Percentiles rank a stretch among this genome's conserved stretches.
These are phyloP conservation scores for Beauveria australis DNA, from an alignment of 2,329 filamentous ascomycete species.

Conservation along the genomic window DNA sequence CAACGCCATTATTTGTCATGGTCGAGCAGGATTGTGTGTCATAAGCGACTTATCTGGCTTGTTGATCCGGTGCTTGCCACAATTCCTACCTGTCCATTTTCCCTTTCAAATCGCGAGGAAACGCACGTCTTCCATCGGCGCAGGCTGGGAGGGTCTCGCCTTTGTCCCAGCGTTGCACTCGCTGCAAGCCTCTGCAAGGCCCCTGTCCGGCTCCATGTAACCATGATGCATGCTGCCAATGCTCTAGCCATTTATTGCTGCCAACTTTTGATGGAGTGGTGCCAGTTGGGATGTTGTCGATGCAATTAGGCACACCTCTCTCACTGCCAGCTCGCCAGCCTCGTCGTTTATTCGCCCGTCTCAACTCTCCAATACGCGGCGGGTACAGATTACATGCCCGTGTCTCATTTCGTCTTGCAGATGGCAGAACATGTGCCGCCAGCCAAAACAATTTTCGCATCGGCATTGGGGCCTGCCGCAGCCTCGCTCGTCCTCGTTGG, in stretches of 20 bases:
- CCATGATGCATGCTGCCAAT: not conserved
- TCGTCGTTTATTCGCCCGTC: not conserved
- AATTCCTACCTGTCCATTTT: no score
- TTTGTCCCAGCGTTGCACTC: not conserved
- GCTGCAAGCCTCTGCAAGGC: constrained; percentile 3
- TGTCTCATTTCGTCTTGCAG: constrained; percentile 2
- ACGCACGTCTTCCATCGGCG: no score
- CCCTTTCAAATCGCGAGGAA: no score
- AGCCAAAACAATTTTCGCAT: not conserved
- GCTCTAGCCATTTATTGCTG: constrained; percentile 1
- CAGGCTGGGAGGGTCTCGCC: not conserved
- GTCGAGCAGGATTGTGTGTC: not conserved
- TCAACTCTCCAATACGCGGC: not conserved
- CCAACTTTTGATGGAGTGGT: not conserved
- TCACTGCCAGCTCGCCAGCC: not conserved
- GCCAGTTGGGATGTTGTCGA: not conserved
- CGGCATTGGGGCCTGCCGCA: not conserved
- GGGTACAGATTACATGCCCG: not conserved
- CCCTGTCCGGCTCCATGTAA: constrained; percentile 3
- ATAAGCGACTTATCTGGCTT: no score
- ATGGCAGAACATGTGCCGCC: not conserved
- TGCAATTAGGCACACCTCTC: not conserved
- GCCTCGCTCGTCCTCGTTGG: not conserved
- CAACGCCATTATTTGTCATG: not conserved
- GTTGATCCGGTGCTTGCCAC: no score